Evolutionary conservation across 1,284 basidiomycete species (phyloP).

Genomic region (Tilletia caries): DNA sequence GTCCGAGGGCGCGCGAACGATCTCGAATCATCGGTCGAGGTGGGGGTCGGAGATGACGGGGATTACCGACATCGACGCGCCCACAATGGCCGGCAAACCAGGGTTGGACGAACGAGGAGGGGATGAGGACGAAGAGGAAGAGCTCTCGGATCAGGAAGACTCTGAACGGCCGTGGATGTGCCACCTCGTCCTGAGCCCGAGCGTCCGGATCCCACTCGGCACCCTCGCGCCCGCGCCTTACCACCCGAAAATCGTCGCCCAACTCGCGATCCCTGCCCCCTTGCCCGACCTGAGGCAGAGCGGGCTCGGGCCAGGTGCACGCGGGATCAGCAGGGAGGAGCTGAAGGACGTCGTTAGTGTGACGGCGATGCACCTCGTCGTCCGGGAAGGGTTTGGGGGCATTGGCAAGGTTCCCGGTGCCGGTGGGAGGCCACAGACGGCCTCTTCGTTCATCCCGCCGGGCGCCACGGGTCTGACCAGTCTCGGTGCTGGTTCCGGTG

Average conservation of each 20-base stretch:
- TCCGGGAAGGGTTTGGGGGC: slow-evolving; percentile 85
- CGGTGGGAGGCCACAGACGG: neutral
- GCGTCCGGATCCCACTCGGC: slow-evolving; percentile 59
- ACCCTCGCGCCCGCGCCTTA: slow-evolving; percentile 74
- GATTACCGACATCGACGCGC: neutral
- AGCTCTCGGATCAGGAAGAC: slow-evolving; percentile 76
- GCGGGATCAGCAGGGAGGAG: slow-evolving; percentile 70
- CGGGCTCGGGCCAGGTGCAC: slow-evolving; percentile 38
- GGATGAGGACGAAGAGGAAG: slow-evolving; percentile 21
- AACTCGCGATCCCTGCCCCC: slow-evolving; percentile 82
- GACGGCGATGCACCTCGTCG: slow-evolving; percentile 85
- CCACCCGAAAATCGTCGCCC: slow-evolving; percentile 88
- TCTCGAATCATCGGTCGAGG: neutral
- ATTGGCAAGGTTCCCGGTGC: slow-evolving; percentile 59
- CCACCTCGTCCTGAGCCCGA: slow-evolving; percentile 54
- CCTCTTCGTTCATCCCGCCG: neutral
- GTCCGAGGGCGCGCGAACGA: neutral
- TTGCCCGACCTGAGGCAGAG: slow-evolving; percentile 56
- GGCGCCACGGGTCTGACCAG: neutral
- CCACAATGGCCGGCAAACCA: neutral
- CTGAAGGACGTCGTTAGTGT: slow-evolving; percentile 87
- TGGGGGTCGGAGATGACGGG: neutral
- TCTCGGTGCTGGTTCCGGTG: neutral
- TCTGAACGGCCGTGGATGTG: slow-evolving; percentile 93
- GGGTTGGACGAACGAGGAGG: neutral